A percentile compares a stretch with the other conserved stretches of the same genome.
These are phyloP conservation scores for Raphanus raphanistrum DNA, from an alignment of 345 rosid species.

Conservation along the genomic window DNA sequence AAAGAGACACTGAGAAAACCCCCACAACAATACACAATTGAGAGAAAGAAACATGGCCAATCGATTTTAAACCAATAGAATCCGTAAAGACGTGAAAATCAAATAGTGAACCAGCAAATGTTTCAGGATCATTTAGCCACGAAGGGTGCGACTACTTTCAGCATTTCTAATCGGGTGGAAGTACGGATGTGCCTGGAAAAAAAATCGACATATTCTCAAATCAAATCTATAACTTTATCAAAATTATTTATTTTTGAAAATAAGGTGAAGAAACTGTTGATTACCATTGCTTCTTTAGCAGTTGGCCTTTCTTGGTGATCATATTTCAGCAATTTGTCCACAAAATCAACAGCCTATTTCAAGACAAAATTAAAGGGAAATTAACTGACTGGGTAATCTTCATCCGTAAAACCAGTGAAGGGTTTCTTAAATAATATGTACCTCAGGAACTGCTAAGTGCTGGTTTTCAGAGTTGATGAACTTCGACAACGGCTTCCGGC, in stretches of 20 bases:
- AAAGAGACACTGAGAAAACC: not conserved
- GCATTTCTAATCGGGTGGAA: slow-evolving; percentile 84
- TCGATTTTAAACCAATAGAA: slow-evolving; percentile 25
- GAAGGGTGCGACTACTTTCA: slow-evolving; percentile 70
- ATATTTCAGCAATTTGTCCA: slow-evolving; percentile 90
- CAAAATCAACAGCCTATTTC: slow-evolving; percentile 82
- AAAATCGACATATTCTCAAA: not conserved
- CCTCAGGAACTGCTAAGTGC: slow-evolving; percentile 93
- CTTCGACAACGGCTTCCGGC: slow-evolving; percentile 90
- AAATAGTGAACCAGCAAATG: slow-evolving; percentile 7
- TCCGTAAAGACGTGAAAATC: slow-evolving; percentile 21
- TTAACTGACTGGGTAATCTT: not conserved
- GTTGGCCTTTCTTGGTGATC: slow-evolving; percentile 98
- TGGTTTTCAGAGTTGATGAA: slow-evolving; percentile 86
- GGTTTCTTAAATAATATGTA: slow-evolving; percentile 30
- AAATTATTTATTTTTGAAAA: no score
- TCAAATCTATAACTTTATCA: not conserved
- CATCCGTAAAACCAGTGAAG: not conserved
- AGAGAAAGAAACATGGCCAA: not conserved
- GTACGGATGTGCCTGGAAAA: slow-evolving; percentile 77
- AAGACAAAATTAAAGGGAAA: not conserved
- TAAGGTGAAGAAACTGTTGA: not conserved
- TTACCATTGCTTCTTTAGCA: slow-evolving; percentile 93
- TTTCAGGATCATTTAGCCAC: slow-evolving; percentile 10
- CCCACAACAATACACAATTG: slow-evolving; percentile 1